Base-by-base conservation (phyloP, 371 early-diverging fungal species). In the Actinomortierella ambigua region DNA sequence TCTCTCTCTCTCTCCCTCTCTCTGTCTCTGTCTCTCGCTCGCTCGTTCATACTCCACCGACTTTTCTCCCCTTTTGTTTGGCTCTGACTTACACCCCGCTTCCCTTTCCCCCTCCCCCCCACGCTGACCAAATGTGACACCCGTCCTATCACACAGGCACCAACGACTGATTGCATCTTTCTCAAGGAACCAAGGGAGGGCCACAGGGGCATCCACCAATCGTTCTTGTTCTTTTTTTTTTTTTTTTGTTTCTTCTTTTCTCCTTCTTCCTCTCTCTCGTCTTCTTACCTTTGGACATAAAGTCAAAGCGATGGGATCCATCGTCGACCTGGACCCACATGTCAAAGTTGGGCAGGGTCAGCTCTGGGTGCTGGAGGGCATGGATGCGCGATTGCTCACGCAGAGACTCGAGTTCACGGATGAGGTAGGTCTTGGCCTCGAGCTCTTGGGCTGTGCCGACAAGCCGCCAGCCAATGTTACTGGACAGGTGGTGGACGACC, bases 261-360 rank as follows among this genome's bases (percentile, higher is more conserved):
- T 27, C 9, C 24, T 6, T 22, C 29, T 28, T 27, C 40, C n/a
- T n/a, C n/a, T n/a, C n/a, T n/a, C n/a, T n/a, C n/a, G n/a, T 15
- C 8, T 41, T 62, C 70, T 69, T 78, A 80, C 87, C 83, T 68
- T 88, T 82, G 29, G 85, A 85, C 89, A 89, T 86, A 51, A 91
- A 83, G 61, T 88, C 89, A 71, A 90, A 90, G 3, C 85, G 80
- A 66, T 91, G 92, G 11, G 82, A 82, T 27, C 92, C 90, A 52
- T 83, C 75, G 23, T 80, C 86, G 41, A 82, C 81, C 47, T 85
- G 85, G 0, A 82, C 75, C 82, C 84, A 82, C 50, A 87, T 78
- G 49, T 88, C 88, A 68, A 86, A 85, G 47, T 84, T 77, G 7
- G 86, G 85, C 40, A 69, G 53, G 6, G 48, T 23, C 24, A 43